Base-by-base conservation (phyloP, 2,329 filamentous ascomycete genomes). In the Rhexocercosporidium sp. region DNA sequence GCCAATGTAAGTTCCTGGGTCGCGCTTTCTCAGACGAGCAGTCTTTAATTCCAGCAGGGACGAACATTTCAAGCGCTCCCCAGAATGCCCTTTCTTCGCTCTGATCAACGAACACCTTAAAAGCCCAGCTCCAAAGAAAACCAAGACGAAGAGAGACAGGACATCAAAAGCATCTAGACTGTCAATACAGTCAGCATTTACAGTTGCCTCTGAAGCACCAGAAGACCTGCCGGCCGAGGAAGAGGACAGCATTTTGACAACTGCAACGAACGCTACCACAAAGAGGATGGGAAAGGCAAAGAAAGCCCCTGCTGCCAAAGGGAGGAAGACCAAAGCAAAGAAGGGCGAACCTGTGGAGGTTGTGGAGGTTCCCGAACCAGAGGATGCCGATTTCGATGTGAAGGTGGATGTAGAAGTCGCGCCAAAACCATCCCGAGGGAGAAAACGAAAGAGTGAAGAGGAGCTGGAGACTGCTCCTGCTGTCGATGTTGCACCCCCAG, bases 1-100 rank as follows among this genome's bases (percentile, higher is more conserved):
- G 77, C 96, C 96, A 69, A 87, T 91, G 89, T 94, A 78, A 80
- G 91, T 80, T 67, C 69, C 31, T 49, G 12, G 22, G 29, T 41
- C 47, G 54, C 64, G 46, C 39, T 62, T 47, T 49, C 56, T 12
- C 4, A 18, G 37, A 51, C n/a, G 31, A 22, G 14, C 31, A 62
- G 75, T 54, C 51, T 11, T 18, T 54, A 34, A 74, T 54, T 59
- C 39, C 47, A n/a, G 49, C 66, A 95, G 92, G 76, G 90, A 96
- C 69, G 96, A 99, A 77, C 96, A 99, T 77, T 88, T 90, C 74
- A 89, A 87, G 64, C 89, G 96, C 72, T 91, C 90, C 1, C 88
- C 93, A 0, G 84, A 90, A 27, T 99, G 96, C 77, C 84, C 88
- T 16, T 98, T 97, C 81, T 98, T 98, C 76, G 80, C 83, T 1